phyloP scores from a whole-genome alignment of 495 filamentous ascomycete genomes.

The Penicillium desertorum region DNA sequence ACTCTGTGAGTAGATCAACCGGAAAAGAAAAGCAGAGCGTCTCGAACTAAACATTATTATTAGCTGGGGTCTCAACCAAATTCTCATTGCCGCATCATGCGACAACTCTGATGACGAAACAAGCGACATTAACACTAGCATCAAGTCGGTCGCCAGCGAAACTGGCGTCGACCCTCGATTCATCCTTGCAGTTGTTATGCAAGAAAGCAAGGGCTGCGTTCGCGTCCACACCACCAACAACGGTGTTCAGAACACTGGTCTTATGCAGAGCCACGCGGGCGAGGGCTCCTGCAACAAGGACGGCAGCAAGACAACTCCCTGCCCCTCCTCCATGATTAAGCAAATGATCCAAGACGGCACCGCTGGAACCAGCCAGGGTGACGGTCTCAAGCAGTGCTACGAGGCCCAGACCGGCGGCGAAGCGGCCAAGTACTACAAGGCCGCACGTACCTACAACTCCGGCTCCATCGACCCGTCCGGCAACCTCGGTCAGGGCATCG shows the following conservation, averaged over 20 bases:
- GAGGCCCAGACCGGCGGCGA: constrained; percentile 28
- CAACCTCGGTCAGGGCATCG: constrained; percentile 50
- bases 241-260: constrained; percentile 51
- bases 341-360: constrained; percentile 53
- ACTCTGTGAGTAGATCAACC: constrained; percentile 17
- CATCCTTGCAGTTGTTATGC: constrained; percentile 58
- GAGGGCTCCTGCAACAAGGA: constrained; percentile 44
- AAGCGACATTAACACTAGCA: constrained; percentile 37
- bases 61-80: constrained; percentile 46
- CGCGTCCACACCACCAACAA: constrained; percentile 49
- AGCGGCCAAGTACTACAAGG: constrained; percentile 47
- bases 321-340: constrained; percentile 42
- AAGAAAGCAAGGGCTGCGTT: constrained; percentile 60
- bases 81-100: constrained; percentile 44
- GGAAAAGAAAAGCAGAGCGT: no score
- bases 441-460: constrained; percentile 58
- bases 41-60: background rate
- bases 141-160: constrained; percentile 36
- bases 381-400: constrained; percentile 44
- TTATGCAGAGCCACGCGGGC: constrained; percentile 57
- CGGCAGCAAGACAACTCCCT: constrained; percentile 39
- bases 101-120: constrained; percentile 47
- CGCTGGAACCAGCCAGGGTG: constrained; percentile 38
- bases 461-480: constrained; percentile 45
- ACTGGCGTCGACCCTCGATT: constrained; percentile 54